These are phyloP conservation scores for Tylopilus sp. DNA, from an alignment of 768 basidiomycete species.

Conservation along the genomic window DNA sequence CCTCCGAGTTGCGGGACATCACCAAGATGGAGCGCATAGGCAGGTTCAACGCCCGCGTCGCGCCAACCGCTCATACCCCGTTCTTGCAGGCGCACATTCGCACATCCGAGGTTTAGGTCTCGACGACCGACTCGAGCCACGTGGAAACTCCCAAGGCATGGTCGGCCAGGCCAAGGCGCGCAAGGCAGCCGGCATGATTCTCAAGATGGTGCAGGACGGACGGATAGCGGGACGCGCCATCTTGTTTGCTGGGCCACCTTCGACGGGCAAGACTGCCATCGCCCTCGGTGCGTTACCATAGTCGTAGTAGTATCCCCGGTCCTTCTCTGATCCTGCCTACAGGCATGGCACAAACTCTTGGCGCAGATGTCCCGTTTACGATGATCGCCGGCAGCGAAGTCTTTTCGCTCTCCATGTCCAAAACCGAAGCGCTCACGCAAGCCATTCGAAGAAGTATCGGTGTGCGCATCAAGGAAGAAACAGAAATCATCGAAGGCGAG, in stretches of 20 bases:
- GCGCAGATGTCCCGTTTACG: conserved; percentile 93
- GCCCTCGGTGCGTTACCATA: conserved; percentile 68
- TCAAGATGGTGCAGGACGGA: conserved; percentile 98
- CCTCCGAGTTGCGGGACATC: conserved; percentile 78
- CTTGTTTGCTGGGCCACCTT: conserved; percentile 95
- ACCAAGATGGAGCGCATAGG: conserved; percentile 95
- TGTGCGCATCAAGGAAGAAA: conserved; percentile 96
- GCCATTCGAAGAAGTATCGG: conserved; percentile 96
- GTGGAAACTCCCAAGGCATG: conserved; percentile 89
- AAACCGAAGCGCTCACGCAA: conserved; percentile 97
- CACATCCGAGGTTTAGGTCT: conserved; percentile 96
- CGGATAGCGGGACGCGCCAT: conserved; percentile 94
- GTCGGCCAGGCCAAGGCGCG: conserved; percentile 96
- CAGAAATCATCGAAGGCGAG: conserved; percentile 96
- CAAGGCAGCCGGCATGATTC: conserved; percentile 95
- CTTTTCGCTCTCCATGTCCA: conserved; percentile 97
- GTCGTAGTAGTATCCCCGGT: not conserved
- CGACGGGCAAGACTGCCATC: conserved; percentile 97
- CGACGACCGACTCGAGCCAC: conserved; percentile 87
- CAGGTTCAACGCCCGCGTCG: conserved; percentile 23
- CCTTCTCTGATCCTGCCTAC: not conserved
- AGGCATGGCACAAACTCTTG: conserved; percentile 97
- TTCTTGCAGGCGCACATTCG: conserved; percentile 71
- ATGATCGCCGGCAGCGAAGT: conserved; percentile 98
- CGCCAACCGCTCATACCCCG: not conserved